Percentiles rank a stretch among this genome's conserved stretches.
These are phyloP conservation scores for Glaciozyma antarctica DNA, from an alignment of 768 basidiomycete genomes.

Conservation along the genomic window DNA sequence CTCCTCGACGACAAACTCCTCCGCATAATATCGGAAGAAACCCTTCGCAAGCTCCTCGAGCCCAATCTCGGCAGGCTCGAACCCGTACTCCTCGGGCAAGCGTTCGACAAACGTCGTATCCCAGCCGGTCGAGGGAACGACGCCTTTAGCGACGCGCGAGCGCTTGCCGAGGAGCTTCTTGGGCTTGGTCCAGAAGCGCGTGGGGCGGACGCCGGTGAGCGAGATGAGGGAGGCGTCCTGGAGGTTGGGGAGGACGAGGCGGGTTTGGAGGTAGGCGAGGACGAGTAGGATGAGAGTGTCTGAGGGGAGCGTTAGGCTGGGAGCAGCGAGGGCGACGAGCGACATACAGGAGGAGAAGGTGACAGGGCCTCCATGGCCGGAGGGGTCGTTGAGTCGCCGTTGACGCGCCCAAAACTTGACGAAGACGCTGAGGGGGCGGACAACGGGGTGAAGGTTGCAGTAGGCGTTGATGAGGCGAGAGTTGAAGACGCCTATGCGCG, in stretches of 20 bases:
- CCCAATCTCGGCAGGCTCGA: neutral
- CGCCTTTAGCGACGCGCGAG: neutral
- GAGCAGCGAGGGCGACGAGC: slow-evolving; percentile 29
- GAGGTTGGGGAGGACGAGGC: slow-evolving; percentile 30
- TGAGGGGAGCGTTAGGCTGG: no score
- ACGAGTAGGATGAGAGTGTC: slow-evolving; percentile 54
- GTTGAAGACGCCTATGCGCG: slow-evolving; percentile 24
- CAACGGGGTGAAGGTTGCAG: slow-evolving; percentile 44
- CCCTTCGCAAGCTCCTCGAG: slow-evolving; percentile 24
- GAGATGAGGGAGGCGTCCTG: slow-evolving; percentile 26
- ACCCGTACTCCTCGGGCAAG: neutral
- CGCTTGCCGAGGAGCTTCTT: slow-evolving; percentile 4
- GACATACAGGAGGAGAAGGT: slow-evolving; percentile 48
- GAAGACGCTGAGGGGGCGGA: slow-evolving; percentile 44
- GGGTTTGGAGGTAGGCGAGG: slow-evolving; percentile 49
- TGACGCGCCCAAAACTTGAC: slow-evolving; percentile 57
- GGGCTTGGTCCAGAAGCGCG: slow-evolving; percentile 27
- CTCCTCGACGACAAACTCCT: slow-evolving; percentile 1
- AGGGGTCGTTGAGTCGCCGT: slow-evolving; percentile 48
- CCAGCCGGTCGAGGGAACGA: slow-evolving; percentile 12
- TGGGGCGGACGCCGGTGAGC: neutral
- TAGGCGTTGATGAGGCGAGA: slow-evolving; percentile 50
- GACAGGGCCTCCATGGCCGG: slow-evolving; percentile 29
- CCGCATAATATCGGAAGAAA: slow-evolving; percentile 20
- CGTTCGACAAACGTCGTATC: slow-evolving; percentile 28